Evolutionary conservation across 2,329 filamentous ascomycete genomes (phyloP).

Genomic region (Stachybotrys chlorohalonatus): DNA sequence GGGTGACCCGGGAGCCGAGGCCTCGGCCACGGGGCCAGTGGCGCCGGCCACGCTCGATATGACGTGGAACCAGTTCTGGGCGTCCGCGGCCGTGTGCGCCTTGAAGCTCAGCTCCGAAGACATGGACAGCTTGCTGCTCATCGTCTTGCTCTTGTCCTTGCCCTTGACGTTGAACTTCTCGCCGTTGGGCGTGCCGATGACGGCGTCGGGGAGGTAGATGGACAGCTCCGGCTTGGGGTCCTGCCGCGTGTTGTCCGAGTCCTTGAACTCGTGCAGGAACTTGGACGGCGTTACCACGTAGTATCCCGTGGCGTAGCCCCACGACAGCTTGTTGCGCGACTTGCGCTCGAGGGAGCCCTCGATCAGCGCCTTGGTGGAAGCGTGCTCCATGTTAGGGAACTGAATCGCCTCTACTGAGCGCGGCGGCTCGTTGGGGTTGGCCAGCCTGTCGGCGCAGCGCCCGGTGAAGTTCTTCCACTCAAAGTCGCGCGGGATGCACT

Average conservation of each 20-base stretch:
- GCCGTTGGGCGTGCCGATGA: slow-evolving; percentile 61
- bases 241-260: slow-evolving; percentile 62
- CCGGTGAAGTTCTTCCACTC: slow-evolving; percentile 83
- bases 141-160: slow-evolving; percentile 76
- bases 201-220: slow-evolving; percentile 85
- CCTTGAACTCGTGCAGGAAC: slow-evolving; percentile 94
- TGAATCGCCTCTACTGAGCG: slow-evolving; percentile 63
- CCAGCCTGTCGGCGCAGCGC: slow-evolving; percentile 62
- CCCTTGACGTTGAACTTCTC: slow-evolving; percentile 92
- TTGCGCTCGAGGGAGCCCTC: slow-evolving; percentile 87
- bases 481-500: slow-evolving; percentile 73
- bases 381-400: slow-evolving; percentile 86
- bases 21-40: slow-evolving; percentile 23
- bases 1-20: slow-evolving; percentile 9
- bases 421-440: slow-evolving; percentile 67
- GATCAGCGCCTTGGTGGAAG: slow-evolving; percentile 70
- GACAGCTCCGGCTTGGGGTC: slow-evolving; percentile 80
- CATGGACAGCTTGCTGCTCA: slow-evolving; percentile 74
- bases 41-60: slow-evolving; percentile 54
- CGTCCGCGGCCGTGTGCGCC: slow-evolving; percentile 70
- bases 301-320: slow-evolving; percentile 71
- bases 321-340: slow-evolving; percentile 71
- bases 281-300: slow-evolving; percentile 85
- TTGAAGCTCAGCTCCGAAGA: slow-evolving; percentile 79
- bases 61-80: slow-evolving; percentile 75